Percentiles rank a stretch among this genome's conserved stretches.
Conservation (phyloP, 1,284 basidiomycete species). For the Leccinum variabile region DNA sequence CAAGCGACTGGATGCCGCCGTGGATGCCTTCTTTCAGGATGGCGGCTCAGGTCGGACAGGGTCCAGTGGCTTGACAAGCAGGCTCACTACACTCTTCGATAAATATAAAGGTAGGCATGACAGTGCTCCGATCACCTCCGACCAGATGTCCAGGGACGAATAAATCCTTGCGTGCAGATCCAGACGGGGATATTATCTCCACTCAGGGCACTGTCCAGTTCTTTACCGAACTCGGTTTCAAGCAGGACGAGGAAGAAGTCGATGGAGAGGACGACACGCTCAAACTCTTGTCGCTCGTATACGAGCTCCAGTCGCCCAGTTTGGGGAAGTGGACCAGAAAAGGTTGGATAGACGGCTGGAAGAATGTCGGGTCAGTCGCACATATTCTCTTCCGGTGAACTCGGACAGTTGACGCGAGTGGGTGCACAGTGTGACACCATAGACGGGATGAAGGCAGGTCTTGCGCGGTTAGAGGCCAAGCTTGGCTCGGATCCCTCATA, state of each 20-base stretch:
- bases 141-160: not conserved
- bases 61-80: slow-evolving; percentile 47
- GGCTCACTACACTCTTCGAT: slow-evolving; percentile 69
- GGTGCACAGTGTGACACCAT: slow-evolving; percentile 65
- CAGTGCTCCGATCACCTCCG: slow-evolving; percentile 6
- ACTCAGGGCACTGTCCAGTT: slow-evolving; percentile 76
- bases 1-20: slow-evolving; percentile 69
- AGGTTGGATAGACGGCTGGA: slow-evolving; percentile 85
- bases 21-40: slow-evolving; percentile 75
- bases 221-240: slow-evolving; percentile 42
- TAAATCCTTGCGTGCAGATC: slow-evolving; percentile 40
- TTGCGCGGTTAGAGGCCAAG: slow-evolving; percentile 60
- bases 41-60: slow-evolving; percentile 27
- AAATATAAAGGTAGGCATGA: slow-evolving; percentile 66
- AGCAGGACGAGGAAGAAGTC: slow-evolving; percentile 49
- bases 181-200: slow-evolving; percentile 58
- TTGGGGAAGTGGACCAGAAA: slow-evolving; percentile 77
- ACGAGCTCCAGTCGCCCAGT: slow-evolving; percentile 69
- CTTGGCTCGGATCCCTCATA: slow-evolving; percentile 71
- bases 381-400: not conserved
- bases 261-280: slow-evolving; percentile 73
- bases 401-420: slow-evolving; percentile 9
- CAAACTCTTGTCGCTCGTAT: slow-evolving; percentile 68
- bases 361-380: slow-evolving; percentile 54
- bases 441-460: slow-evolving; percentile 59